A percentile compares a stretch with the other conserved stretches of the same genome.
Conservation (phyloP, 768 basidiomycete genomes). For the Lyophyllum decastes region DNA sequence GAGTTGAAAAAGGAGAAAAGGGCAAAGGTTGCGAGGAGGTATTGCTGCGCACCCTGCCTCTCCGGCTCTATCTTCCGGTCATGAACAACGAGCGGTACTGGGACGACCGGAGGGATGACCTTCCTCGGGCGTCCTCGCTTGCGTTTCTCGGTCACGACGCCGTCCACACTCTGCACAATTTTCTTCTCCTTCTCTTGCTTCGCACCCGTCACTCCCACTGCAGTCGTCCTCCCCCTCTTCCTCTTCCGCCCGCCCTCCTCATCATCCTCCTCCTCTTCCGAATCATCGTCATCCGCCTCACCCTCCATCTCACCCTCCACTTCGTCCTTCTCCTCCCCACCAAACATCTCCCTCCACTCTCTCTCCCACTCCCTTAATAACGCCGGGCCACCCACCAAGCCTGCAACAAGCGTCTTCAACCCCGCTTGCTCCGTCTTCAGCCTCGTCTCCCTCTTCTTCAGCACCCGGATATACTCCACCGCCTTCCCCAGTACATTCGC, state of each 20-base stretch:
- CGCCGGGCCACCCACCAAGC: constrained; percentile 74
- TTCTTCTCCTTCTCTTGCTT: constrained; percentile 51
- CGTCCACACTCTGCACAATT: constrained; percentile 30
- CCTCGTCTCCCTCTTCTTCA: constrained; percentile 76
- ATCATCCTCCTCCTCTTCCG: constrained; percentile 53
- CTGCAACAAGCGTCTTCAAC: constrained; percentile 63
- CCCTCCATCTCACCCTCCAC: constrained; percentile 54
- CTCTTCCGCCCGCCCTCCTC: constrained; percentile 53
- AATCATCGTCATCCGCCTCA: constrained; percentile 57
- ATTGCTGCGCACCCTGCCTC: constrained; percentile 48
- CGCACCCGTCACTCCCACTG: constrained; percentile 12
- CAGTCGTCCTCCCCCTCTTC: constrained; percentile 61
- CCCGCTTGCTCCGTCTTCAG: constrained; percentile 77
- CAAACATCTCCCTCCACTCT: constrained; percentile 73
- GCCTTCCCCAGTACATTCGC: constrained; percentile 90
- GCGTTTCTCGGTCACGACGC: constrained; percentile 65
- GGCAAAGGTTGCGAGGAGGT: constrained; percentile 80
- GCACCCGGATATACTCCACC: constrained; percentile 87
- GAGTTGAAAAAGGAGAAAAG: constrained; percentile 88
- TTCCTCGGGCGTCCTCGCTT: constrained; percentile 86
- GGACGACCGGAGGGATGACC: constrained; percentile 44
- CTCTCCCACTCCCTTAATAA: constrained; percentile 75
- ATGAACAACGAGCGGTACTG: constrained; percentile 35
- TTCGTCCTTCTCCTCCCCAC: constrained; percentile 75
- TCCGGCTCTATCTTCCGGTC: constrained; percentile 4